Evolutionary conservation across 345 rosid genomes (phyloP), one percentile per base, ranked within the genome.

Genomic region (Moringa oleifera): DNA sequence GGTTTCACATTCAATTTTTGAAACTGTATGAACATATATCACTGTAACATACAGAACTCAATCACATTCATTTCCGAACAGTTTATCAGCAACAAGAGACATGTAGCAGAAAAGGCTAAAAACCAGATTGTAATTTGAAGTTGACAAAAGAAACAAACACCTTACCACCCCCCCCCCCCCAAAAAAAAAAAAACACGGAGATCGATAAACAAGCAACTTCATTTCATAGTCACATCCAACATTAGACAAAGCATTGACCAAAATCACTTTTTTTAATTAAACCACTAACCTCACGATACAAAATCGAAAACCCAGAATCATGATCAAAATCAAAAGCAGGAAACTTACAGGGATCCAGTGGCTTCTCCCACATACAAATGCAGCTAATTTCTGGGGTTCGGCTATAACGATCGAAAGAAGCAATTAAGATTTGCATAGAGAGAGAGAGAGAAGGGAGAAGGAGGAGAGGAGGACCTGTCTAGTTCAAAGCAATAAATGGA

Each of bases 401-500:
- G 18, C 25, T 25, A 50, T 31, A 28, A 11, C 24, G 47, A 21
- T 17, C 17, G 51, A 28, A 21, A 33, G 11, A 41, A 47, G 28
- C 19, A 25, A 25, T 11, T 20, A 55, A 55, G 47, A 50, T 25
- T 9, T 45, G 45, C 25, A n/a, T 23, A 54, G 54, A 11, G 65
- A 59, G 22, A 62, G 58, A 54, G 55, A 24, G 54, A 28, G 36
- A 23, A 33, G 56, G 23, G 61, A 41, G 65, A 24, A 51, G 21
- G 50, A 24, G 37, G 36, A 53, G 9, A 9, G 6, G 50, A 1
- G 6, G 50, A 1, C n/a, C 36, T 19, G 67, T 55, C 68, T 12
- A 28, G 80, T 70, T 79, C 74, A 75, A 72, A 68, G 84, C 79
- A 79, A 68, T 79, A 72, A 82, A 75, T 79, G 77, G 76, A 52